phyloP scores from a whole-genome alignment of 768 basidiomycete genomes.

The Boletellus sp. region DNA sequence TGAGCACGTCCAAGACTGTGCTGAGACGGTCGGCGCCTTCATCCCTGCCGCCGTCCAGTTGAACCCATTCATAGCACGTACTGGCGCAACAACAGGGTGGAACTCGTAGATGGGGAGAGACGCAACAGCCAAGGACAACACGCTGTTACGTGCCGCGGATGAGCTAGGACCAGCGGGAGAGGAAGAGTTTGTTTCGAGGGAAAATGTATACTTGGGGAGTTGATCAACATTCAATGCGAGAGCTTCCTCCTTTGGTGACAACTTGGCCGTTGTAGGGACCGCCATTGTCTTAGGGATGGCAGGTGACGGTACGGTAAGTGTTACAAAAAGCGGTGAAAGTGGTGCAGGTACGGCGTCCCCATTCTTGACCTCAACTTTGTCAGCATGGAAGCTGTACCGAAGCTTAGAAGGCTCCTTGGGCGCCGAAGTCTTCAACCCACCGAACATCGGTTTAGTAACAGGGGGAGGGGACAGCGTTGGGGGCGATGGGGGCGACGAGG shows the following conservation, averaged over 20 bases:
- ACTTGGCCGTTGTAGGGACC: slow-evolving; percentile 17
- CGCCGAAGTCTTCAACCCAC: slow-evolving; percentile 44
- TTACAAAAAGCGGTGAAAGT: slow-evolving; percentile 19
- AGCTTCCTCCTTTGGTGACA: slow-evolving; percentile 28
- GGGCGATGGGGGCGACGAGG: neutral
- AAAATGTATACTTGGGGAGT: slow-evolving; percentile 36
- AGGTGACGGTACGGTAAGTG: slow-evolving; percentile 25
- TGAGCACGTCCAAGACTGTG: slow-evolving; percentile 52
- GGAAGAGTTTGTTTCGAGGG: slow-evolving; percentile 9
- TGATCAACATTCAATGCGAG: slow-evolving; percentile 27
- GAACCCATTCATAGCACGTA: slow-evolving; percentile 39
- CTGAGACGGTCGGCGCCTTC: slow-evolving; percentile 37
- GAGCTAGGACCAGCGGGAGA: slow-evolving; percentile 20
- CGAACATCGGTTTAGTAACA: slow-evolving; percentile 19
- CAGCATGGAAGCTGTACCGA: slow-evolving; percentile 65
- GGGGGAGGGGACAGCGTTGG: slow-evolving; percentile 20
- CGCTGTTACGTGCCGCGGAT: slow-evolving; percentile 32
- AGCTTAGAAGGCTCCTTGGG: slow-evolving; percentile 80
- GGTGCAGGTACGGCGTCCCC: slow-evolving; percentile 7
- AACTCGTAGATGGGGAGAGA: slow-evolving; percentile 48
- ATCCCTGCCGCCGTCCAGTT: slow-evolving; percentile 62
- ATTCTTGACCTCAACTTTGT: slow-evolving; percentile 37
- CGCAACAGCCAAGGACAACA: slow-evolving; percentile 35
- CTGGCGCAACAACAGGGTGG: slow-evolving; percentile 13
- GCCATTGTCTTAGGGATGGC: neutral